phyloP scores from a whole-genome alignment of 2,329 filamentous ascomycete genomes.

The Cytospora leucostoma region DNA sequence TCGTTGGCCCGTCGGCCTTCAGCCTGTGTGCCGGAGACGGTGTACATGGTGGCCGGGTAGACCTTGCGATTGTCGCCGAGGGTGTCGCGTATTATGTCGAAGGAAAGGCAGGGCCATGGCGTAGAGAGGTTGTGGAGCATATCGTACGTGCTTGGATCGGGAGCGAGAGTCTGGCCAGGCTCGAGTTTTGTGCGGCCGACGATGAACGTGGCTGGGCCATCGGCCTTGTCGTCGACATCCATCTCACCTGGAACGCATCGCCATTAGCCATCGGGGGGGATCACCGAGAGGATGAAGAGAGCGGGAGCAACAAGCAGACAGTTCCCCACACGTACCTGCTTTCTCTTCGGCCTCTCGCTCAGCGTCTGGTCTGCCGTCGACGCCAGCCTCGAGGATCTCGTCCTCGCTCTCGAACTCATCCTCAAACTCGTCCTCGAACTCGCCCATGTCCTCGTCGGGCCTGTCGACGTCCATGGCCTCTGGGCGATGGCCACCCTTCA shows the following conservation, averaged over 20 bases:
- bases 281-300: neutral
- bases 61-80: slow-evolving; percentile 86
- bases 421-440: slow-evolving; percentile 96
- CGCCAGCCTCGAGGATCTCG: slow-evolving; percentile 90
- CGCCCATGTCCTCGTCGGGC: slow-evolving; percentile 61
- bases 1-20: slow-evolving; percentile 73
- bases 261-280: slow-evolving; percentile 3
- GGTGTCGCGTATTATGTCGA: slow-evolving; percentile 84
- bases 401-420: slow-evolving; percentile 87
- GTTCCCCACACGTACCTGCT: slow-evolving; percentile 54
- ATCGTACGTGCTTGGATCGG: slow-evolving; percentile 92
- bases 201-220: slow-evolving; percentile 83
- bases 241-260: slow-evolving; percentile 59
- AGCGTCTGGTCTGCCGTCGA: slow-evolving; percentile 88
- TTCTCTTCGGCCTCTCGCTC: slow-evolving; percentile 90
- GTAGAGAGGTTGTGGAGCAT: slow-evolving; percentile 95
- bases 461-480: slow-evolving; percentile 66
- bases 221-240: slow-evolving; percentile 68
- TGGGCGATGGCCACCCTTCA: slow-evolving; percentile 63
- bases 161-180: slow-evolving; percentile 85
- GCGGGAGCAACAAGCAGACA: neutral
- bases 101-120: slow-evolving; percentile 95
- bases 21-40: slow-evolving; percentile 92
- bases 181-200: slow-evolving; percentile 90
- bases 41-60: slow-evolving; percentile 95